phyloP scores from a whole-genome alignment of 129 eudicot species.

The Kitagawia praeruptora region DNA sequence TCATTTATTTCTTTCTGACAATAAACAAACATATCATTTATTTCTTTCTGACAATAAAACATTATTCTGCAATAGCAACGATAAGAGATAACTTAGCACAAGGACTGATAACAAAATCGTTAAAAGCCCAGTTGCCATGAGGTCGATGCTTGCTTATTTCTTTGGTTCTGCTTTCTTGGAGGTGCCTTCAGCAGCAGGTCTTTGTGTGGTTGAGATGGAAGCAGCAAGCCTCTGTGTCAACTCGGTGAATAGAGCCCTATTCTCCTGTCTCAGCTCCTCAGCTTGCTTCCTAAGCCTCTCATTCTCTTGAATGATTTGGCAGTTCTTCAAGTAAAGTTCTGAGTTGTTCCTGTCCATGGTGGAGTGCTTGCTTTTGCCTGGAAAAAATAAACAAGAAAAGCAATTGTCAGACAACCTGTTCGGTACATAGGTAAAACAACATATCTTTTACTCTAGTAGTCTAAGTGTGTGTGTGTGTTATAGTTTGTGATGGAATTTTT shows the following conservation, averaged over 20 bases:
- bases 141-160: slow-evolving; percentile 17
- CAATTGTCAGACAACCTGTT: neutral
- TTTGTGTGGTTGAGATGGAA: slow-evolving; percentile 17
- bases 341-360: slow-evolving; percentile 41
- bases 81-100: neutral
- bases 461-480: neutral
- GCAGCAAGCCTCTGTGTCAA: slow-evolving; percentile 33
- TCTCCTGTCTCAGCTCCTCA: slow-evolving; percentile 48
- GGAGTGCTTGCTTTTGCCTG: slow-evolving; percentile 15
- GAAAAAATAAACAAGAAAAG: neutral
- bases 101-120: neutral
- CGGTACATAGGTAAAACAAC: neutral
- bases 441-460: neutral
- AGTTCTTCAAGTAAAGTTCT: slow-evolving; percentile 24
- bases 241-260: slow-evolving; percentile 44
- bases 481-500: neutral
- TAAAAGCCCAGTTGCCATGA: slow-evolving; percentile 4
- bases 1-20: neutral
- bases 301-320: slow-evolving; percentile 51
- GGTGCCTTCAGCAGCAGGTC: slow-evolving; percentile 6
- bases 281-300: slow-evolving; percentile 60
- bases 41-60: neutral
- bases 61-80: slow-evolving; percentile 7
- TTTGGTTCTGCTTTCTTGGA: slow-evolving; percentile 11
- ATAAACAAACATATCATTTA: neutral